Evolutionary conservation across 192 early-diverging fungal species (phyloP).

Genomic region (Entophlyctis luteolus): DNA sequence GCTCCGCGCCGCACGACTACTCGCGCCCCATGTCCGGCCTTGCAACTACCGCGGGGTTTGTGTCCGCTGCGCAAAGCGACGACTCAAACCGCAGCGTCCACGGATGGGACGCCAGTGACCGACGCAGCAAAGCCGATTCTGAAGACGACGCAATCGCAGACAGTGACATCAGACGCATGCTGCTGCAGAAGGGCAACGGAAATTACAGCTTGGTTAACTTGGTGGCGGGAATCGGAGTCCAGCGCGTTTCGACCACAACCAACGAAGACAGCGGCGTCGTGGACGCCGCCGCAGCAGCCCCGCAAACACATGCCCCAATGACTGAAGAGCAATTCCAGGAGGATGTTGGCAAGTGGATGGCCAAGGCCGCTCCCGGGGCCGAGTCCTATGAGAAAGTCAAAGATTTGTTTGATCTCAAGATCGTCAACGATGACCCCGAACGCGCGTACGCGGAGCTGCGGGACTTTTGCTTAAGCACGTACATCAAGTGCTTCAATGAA

Average conservation of each 20-base stretch:
- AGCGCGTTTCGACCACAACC: not conserved
- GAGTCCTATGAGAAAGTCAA: conserved; percentile 19
- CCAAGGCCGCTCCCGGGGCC: conserved; percentile 29
- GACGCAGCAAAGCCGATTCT: too few relatives aligned
- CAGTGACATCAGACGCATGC: conserved; percentile 10
- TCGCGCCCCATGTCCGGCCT: not conserved
- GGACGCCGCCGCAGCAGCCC: not conserved
- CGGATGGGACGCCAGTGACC: too few relatives aligned
- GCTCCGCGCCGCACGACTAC: too few relatives aligned
- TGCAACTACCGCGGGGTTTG: not conserved
- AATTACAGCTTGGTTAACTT: conserved; percentile 21
- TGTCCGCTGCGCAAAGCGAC: not conserved
- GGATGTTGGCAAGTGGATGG: conserved; percentile 40
- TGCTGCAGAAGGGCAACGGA: conserved; percentile 23
- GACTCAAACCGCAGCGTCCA: not conserved
- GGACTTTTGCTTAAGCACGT: conserved; percentile 36
- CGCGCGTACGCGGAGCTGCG: conserved; percentile 39
- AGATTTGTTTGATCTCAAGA: conserved; percentile 37
- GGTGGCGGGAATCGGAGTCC: conserved; percentile 9
- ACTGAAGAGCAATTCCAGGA: conserved; percentile 26
- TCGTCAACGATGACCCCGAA: conserved; percentile 47
- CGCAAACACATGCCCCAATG: conserved; percentile 1
- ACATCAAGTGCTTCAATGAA: conserved; percentile 35
- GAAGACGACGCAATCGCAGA: too few relatives aligned
- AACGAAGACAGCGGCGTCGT: not conserved